A percentile compares a stretch with the other conserved stretches of the same genome.
phyloP scores from a whole-genome alignment of 306 rosid genomes.

The Arachis stenosperma region DNA sequence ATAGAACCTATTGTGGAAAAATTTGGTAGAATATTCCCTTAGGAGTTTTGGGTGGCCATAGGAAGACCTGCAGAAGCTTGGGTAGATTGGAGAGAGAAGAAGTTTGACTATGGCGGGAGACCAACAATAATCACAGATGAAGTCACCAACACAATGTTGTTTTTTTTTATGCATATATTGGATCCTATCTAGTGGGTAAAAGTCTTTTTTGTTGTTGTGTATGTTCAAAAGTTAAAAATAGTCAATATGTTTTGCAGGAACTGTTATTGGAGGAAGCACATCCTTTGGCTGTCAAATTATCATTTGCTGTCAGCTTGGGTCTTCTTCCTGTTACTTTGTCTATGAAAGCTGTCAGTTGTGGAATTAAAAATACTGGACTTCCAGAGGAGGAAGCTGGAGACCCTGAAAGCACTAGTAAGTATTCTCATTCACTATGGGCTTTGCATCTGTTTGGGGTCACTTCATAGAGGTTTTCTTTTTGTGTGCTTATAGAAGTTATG shows the following conservation, averaged over 20 bases:
- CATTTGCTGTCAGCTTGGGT: slow-evolving; percentile 85
- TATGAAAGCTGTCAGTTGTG: slow-evolving; percentile 83
- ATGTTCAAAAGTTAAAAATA: slow-evolving; percentile 12
- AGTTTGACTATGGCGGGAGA: not conserved
- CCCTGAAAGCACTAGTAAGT: slow-evolving; percentile 75
- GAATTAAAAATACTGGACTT: slow-evolving; percentile 77
- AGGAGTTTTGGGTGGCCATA: not conserved
- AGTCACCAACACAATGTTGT: not conserved
- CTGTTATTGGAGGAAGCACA: slow-evolving; percentile 81
- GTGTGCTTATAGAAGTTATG: slow-evolving; percentile 25
- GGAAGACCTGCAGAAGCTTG: not conserved
- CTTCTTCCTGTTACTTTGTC: slow-evolving; percentile 87
- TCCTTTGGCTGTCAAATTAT: slow-evolving; percentile 78
- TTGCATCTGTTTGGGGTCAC: slow-evolving; percentile 25
- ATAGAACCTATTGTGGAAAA: not conserved
- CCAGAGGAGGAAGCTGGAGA: slow-evolving; percentile 83
- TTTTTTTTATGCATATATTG: not conserved
- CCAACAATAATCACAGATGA: not conserved
- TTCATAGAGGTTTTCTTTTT: slow-evolving; percentile 25
- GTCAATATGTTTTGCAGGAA: slow-evolving; percentile 59
- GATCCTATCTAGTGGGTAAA: not conserved
- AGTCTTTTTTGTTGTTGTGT: not conserved
- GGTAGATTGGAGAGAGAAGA: not conserved
- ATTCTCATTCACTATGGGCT: slow-evolving; percentile 34
- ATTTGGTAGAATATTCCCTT: not conserved